Base-by-base conservation (phyloP, 2,329 filamentous ascomycete species). In the Whalleya microplaca region DNA sequence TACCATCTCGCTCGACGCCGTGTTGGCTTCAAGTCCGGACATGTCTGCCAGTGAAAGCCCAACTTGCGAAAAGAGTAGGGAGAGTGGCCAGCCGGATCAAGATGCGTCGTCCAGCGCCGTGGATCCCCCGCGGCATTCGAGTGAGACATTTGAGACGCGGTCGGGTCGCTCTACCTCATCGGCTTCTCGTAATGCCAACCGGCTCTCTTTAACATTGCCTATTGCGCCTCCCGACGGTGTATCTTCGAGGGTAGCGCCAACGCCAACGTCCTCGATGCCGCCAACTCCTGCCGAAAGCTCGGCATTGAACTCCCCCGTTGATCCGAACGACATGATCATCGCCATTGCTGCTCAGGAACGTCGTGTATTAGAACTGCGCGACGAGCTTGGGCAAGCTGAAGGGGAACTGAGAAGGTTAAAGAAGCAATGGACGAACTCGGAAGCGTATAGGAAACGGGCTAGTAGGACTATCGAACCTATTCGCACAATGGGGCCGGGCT, bases 271-370 rank as follows among this genome's bases (percentile, higher is more conserved):
- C 1, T 73, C 78, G 1, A 68, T 76, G 21, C 82, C 83, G 2
- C 76, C 78, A 10, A 84, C 84, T 1, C 81, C 84, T 2, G 66
- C 75, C 42, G 78, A 84, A 45, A 74, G 75, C 2, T 75, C 78
- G 0, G 70, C 66, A 7, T 53, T 78, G 23, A 67, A 72, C 41
- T 78, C 78, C 1, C 81, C 82, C 1, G 74, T 77, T 40, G 85
- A 88, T 59, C 78, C 84, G 49, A 83, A 82, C 67, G 81, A 87
- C 48, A 90, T 97, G 67, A 87, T 99, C 63, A 93, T 92, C 59
- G 90, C 93, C 55, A 89, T 99, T 67, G 95, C 95, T 44, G 88
- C 91, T 14, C 93, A 98, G 75, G 95, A 99, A 76, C 84, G 95
- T 55, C 87, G 86, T 64, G 94, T 99, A 1, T 77, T 99, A 55